These are phyloP conservation scores for Capsella bursapastoris DNA, from an alignment of 345 rosid species.

Conservation along the genomic window DNA sequence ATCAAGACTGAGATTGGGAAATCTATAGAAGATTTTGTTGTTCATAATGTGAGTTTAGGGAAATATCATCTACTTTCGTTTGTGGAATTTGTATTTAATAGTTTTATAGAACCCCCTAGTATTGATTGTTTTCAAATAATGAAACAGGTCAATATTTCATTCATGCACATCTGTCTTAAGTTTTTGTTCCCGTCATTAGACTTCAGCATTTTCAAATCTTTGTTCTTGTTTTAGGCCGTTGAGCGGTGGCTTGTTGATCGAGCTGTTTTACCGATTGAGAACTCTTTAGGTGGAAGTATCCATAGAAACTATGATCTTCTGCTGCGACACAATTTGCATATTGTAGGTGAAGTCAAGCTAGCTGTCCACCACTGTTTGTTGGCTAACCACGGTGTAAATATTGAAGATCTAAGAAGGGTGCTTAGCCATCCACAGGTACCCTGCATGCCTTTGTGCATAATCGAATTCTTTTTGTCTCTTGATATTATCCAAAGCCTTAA, in stretches of 20 bases:
- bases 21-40: neutral
- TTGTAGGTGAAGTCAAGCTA: slow-evolving; percentile 94
- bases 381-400: slow-evolving; percentile 82
- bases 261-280: slow-evolving; percentile 96
- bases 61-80: neutral
- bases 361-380: slow-evolving; percentile 91
- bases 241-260: slow-evolving; percentile 93
- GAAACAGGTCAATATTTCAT: neutral
- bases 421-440: slow-evolving; percentile 98
- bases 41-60: neutral
- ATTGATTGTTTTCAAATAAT: neutral
- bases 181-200: slow-evolving; percentile 2
- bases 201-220: neutral
- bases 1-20: neutral
- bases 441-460: slow-evolving; percentile 11
- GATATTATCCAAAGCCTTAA: neutral
- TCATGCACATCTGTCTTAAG: neutral
- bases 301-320: slow-evolving; percentile 96
- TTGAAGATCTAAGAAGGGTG: slow-evolving; percentile 82
- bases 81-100: neutral
- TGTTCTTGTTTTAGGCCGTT: slow-evolving; percentile 60
- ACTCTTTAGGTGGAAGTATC: slow-evolving; percentile 98
- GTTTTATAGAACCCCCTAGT: too few species aligned
- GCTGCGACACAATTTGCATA: slow-evolving; percentile 89
- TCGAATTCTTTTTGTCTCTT: neutral